Conservation (phyloP, 805 yeast genomes). For the Saccharomycopsis babjevae region DNA sequence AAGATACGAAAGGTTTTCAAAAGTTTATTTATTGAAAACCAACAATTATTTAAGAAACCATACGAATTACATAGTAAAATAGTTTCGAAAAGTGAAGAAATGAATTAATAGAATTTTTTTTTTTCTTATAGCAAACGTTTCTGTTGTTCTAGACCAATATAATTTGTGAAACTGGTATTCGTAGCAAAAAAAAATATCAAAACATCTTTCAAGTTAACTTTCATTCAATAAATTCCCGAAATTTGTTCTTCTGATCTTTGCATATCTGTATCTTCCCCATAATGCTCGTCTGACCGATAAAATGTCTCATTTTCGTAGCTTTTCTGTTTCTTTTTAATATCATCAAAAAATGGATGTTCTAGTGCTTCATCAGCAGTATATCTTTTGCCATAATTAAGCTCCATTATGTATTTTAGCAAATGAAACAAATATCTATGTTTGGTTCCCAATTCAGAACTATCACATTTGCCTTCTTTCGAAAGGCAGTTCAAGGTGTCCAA, state of each 20-base stretch:
- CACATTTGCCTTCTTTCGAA: slow-evolving; percentile 30
- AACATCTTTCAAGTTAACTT: too few species aligned
- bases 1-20: too few species aligned
- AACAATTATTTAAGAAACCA: too few species aligned
- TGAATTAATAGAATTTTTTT: too few species aligned
- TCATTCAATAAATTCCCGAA: background rate
- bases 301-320: background rate
- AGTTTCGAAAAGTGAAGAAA: too few species aligned
- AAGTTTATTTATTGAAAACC: too few species aligned
- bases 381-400: slow-evolving; percentile 47
- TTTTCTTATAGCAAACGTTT: background rate
- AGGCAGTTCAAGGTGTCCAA: slow-evolving; percentile 49
- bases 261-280: background rate
- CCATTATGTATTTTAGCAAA: slow-evolving; percentile 46
- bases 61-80: too few species aligned
- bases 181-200: background rate
- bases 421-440: slow-evolving; percentile 39
- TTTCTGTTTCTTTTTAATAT: slow-evolving; percentile 19
- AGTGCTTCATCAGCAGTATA: slow-evolving; percentile 48
- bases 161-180: background rate
- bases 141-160: background rate
- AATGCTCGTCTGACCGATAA: background rate
- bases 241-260: background rate
- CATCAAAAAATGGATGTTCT: slow-evolving; percentile 49
- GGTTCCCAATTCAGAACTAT: slow-evolving; percentile 28